Evolutionary conservation across 2,329 filamentous ascomycete genomes (phyloP).

Genomic region (Stachybotrys chartarum): DNA sequence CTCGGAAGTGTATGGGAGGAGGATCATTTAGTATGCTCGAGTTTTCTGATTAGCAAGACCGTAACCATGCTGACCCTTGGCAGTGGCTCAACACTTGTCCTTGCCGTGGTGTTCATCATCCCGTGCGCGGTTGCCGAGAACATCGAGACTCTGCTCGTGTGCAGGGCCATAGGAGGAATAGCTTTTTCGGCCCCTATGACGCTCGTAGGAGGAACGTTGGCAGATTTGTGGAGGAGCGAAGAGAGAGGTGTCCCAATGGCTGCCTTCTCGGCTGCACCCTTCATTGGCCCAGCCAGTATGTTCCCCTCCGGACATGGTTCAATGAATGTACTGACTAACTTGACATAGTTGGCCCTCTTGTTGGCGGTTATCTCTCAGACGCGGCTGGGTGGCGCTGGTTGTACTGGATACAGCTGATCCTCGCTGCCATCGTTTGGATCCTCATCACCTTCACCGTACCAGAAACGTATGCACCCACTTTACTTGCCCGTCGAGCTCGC

Average conservation of each 20-base stretch:
- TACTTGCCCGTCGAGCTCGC: conserved; percentile 63
- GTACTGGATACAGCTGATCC: conserved; percentile 80
- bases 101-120: conserved; percentile 74
- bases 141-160: conserved; percentile 68
- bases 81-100: conserved; percentile 44
- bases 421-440: conserved; percentile 62
- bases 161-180: conserved; percentile 72
- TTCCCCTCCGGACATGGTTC: conserved; percentile 1
- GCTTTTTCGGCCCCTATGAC: conserved; percentile 85
- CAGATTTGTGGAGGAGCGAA: conserved; percentile 78
- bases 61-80: conserved; percentile 4
- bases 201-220: conserved; percentile 72
- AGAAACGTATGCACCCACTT: conserved; percentile 78
- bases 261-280: conserved; percentile 75
- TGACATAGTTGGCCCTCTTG: conserved; percentile 55
- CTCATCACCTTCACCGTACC: conserved; percentile 83
- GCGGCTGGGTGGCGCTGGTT: conserved; percentile 72
- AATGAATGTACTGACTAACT: neutral
- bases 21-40: conserved; percentile 54
- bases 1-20: conserved; percentile 67
- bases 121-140: conserved; percentile 73
- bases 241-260: conserved; percentile 85
- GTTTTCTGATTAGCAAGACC: neutral
- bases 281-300: conserved; percentile 67
- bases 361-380: conserved; percentile 70